A percentile compares a stretch with the other conserved stretches of the same genome.
Evolutionary conservation across 345 rosid species (phyloP).

Genomic region (Physaria fendleri): DNA sequence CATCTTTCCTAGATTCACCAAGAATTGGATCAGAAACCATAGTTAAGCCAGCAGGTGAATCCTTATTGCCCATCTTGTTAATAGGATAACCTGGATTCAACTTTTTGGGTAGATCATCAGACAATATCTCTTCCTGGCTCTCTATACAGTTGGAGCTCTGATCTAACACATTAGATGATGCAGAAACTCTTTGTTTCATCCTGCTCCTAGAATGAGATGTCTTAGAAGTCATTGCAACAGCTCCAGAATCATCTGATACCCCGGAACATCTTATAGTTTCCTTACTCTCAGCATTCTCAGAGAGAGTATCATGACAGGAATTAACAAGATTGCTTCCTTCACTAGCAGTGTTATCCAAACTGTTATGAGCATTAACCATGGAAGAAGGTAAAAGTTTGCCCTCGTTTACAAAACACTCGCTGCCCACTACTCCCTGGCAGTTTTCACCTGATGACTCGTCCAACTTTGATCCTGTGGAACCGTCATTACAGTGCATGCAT

Average conservation of each 20-base stretch:
- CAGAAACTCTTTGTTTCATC: conserved; percentile 29
- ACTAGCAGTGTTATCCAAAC: conserved; percentile 38
- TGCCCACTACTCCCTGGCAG: conserved; percentile 41
- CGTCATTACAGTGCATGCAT: conserved; percentile 56
- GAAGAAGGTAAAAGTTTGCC: conserved; percentile 34
- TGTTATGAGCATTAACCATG: conserved; percentile 27
- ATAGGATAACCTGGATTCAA: conserved; percentile 22
- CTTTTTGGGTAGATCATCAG: conserved; percentile 39
- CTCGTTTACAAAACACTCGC: conserved; percentile 52
- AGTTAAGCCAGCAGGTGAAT: conserved; percentile 35
- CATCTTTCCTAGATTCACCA: conserved; percentile 34
- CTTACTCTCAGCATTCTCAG: conserved; percentile 61
- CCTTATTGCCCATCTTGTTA: conserved; percentile 35
- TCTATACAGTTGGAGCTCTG: conserved; percentile 43
- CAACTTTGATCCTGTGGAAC: conserved; percentile 47
- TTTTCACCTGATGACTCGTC: conserved; percentile 64
- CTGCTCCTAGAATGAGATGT: conserved; percentile 25
- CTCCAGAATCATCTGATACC: conserved; percentile 33
- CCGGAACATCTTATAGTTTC: conserved; percentile 39
- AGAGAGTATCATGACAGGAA: conserved; percentile 52
- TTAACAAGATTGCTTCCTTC: conserved; percentile 57
- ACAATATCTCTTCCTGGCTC: conserved; percentile 50
- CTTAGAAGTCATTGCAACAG: conserved; percentile 33
- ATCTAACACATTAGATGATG: conserved; percentile 30
- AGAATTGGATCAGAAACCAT: conserved; percentile 38